Evolutionary conservation across 345 rosid genomes (phyloP), one percentile per base, ranked within the genome.

Genomic region (Turritis glabra): DNA sequence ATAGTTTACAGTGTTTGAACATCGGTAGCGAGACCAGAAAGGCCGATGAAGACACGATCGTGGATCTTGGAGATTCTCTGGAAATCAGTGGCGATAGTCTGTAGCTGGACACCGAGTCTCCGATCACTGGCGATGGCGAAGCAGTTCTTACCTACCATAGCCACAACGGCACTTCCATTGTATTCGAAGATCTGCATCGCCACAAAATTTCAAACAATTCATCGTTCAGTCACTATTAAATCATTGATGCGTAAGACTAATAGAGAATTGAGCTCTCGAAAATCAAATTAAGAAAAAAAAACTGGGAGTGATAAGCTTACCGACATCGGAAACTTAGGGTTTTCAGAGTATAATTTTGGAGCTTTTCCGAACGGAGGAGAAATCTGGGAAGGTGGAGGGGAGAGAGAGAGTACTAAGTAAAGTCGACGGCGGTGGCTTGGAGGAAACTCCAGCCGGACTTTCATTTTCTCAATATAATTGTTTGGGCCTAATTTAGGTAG

Each of bases 101-200:
- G 98, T 72, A 92, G 92, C 87, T 92, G 97, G 14, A 95, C 94
- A 5, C 99, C 98, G 11, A 92, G 87, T 11, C 98, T 78, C 8
- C 99, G 88, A 67, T 92, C 99, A 78, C 97, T 95, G 52, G 97
- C 99, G 59, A 95, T 92, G 48, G 99, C 99, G 82, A 92, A 95
- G 60, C 99, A 95, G 81, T 95, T 92, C 88, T 92, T 95, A 5
- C 99, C 99, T 17, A 95, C 99, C 99, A 95, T 95, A 8, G 97
- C 99, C 17, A 95, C 85, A n/a, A 92, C 85, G 38, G 98, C 98
- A 65, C 99, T 95, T 58, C 99, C 99, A 85, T 95, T 95, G 83
- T 95, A 95, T 79, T 95, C 99, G 66, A 87, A 87, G 89, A 92
- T 90, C 99, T 95, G 81, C 80, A 80, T 5, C 77, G 21, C 46